Base-by-base conservation (phyloP, 2,329 filamentous ascomycete genomes). In the Aspergillus eucalypticola region DNA sequence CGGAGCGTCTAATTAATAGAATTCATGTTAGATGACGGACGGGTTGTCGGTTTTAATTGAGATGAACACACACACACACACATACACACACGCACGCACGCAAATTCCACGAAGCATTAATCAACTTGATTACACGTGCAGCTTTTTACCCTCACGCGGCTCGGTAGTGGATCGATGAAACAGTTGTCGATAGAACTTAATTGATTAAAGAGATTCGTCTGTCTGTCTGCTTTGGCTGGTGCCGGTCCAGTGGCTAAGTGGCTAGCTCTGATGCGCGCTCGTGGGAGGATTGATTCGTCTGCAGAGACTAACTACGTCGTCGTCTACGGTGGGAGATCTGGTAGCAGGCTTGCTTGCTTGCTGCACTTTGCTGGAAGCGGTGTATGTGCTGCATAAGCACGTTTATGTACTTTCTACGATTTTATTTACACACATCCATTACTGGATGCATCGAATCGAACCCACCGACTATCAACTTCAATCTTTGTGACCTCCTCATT, bases 1-100 rank as follows among this genome's bases (percentile, higher is more conserved):
- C 72, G 91, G 95, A 76, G 85, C 88, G 42, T 83, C 86, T 63
- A 91, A 90, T 81, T 85, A 85, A 83, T 80, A 86, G 23, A 25
- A 3, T 8, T 41, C 2, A 29, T 13, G 27, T 44, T 44, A 8
- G 17, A 19, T 44, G 41, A 23, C 19, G 41, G 41, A 23, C 19
- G 41, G 41, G 41, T 21, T 44, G 10, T 44, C 41, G 41, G 41
- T 35, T 51, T 39, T 39, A 32, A 52, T 46, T 46, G 13, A 55
- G 41, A 54, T 48, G 25, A 42, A 39, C 29, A 7, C 39, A 7
- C 29, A 27, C 7, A 27, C 39, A 7, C 29, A 7, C 29, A 27
- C 7, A 25, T 6, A 25, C 23, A 25, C 23, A 25, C 19, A 19
- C 19, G 2, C 19, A 21, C 19, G 3, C 25, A 46, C 39, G 29